phyloP scores from a whole-genome alignment of 306 rosid species.

The Castanopsis chinensis region DNA sequence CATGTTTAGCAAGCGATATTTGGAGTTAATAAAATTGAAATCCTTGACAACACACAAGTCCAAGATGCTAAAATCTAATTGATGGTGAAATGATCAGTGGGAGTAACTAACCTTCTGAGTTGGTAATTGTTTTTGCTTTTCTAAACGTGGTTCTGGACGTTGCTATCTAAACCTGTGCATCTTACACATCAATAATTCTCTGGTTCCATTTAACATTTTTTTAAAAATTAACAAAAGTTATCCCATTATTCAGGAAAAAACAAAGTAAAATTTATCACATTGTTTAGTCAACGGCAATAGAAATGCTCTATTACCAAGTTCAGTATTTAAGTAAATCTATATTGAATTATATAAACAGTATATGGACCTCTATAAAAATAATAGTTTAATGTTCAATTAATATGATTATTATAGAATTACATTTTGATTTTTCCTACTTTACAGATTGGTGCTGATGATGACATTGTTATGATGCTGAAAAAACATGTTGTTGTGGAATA shows the following conservation, averaged over 20 bases:
- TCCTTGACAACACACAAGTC: not conserved
- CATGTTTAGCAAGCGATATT: not conserved
- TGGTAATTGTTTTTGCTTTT: not conserved
- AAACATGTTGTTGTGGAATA: slow-evolving; percentile 63
- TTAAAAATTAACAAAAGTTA: too few species aligned
- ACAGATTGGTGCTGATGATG: slow-evolving; percentile 70
- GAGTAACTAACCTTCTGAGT: not conserved
- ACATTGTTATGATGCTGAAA: slow-evolving; percentile 62
- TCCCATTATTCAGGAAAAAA: too few species aligned
- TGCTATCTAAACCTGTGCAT: not conserved
- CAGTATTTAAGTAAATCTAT: not conserved
- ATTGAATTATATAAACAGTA: not conserved
- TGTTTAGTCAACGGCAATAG: not conserved
- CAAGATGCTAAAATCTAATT: not conserved
- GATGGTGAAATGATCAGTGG: not conserved
- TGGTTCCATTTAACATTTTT: not conserved
- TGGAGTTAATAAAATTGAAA: not conserved
- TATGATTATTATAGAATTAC: not conserved
- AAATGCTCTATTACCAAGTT: not conserved
- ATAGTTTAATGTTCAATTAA: not conserved
- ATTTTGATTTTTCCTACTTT: slow-evolving; percentile 7
- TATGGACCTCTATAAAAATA: slow-evolving; percentile 2
- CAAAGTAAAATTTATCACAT: too few species aligned
- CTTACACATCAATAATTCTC: not conserved
- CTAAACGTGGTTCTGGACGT: not conserved